Evolutionary conservation across 2,329 filamentous ascomycete genomes (phyloP).

Genomic region (Teratosphaeria epicoccoides): DNA sequence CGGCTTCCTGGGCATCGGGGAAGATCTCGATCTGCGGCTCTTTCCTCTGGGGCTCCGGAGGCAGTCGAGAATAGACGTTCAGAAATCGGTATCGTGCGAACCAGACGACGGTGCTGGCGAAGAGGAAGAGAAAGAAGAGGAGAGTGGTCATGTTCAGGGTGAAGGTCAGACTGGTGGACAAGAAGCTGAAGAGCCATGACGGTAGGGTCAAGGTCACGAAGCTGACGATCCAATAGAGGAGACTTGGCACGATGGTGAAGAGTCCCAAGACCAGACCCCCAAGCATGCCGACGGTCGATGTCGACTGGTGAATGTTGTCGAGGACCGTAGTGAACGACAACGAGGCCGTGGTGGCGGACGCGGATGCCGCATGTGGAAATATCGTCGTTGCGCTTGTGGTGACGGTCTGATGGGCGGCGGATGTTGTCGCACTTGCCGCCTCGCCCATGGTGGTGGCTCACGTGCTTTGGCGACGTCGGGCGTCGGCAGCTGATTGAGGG

Average conservation of each 20-base stretch:
- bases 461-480: neutral
- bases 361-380: neutral
- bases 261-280: constrained; percentile 24
- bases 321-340: neutral
- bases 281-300: constrained; percentile 21
- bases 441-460: neutral
- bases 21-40: constrained; percentile 93
- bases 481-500: no score
- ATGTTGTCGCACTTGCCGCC: neutral
- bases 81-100: constrained; percentile 89
- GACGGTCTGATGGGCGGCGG: neutral
- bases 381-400: neutral
- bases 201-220: constrained; percentile 83
- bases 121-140: constrained; percentile 65
- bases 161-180: constrained; percentile 87
- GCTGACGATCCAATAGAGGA: constrained; percentile 69
- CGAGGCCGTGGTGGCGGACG: neutral
- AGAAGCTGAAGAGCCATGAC: constrained; percentile 76
- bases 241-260: constrained; percentile 41
- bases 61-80: constrained; percentile 91
- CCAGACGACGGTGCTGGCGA: constrained; percentile 84
- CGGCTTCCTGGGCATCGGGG: constrained; percentile 81
- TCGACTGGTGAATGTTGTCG: neutral
- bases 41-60: constrained; percentile 89
- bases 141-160: constrained; percentile 98